Evolutionary conservation across 305 asterid genomes (phyloP).

Genomic region (Rubia tinctorum): DNA sequence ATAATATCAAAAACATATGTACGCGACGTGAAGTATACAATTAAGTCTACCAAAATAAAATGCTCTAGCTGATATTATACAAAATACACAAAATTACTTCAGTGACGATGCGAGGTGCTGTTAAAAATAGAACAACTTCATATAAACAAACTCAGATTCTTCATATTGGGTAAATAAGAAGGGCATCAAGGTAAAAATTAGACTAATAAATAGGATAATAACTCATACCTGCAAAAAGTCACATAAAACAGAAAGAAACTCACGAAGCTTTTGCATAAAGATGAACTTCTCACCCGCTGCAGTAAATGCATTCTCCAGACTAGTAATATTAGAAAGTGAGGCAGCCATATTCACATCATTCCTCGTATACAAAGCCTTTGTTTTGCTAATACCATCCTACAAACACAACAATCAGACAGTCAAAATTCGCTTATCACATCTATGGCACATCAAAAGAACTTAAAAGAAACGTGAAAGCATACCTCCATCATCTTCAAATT

Average conservation of each 20-base stretch:
- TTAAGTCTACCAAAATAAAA: not conserved
- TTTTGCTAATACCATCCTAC: conserved; percentile 74
- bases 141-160: not conserved
- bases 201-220: conserved; percentile 28
- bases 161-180: conserved; percentile 13
- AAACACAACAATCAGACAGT: conserved; percentile 23
- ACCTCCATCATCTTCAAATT: conserved; percentile 68
- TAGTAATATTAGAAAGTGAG: conserved; percentile 61
- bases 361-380: conserved; percentile 49
- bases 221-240: conserved; percentile 86
- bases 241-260: conserved; percentile 88
- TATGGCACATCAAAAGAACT: not conserved
- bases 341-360: conserved; percentile 75
- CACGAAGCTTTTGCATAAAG: conserved; percentile 99
- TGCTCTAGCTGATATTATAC: not conserved
- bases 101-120: not conserved
- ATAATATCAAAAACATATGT: not conserved
- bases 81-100: not conserved
- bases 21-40: not conserved
- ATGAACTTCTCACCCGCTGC: conserved; percentile 94
- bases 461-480: conserved; percentile 7
- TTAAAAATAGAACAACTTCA: not conserved
- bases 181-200: conserved; percentile 14
- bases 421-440: not conserved
- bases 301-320: conserved; percentile 65